Base-by-base conservation (phyloP, 108 stramenopile species). In the Skeletonema grethae region DNA sequence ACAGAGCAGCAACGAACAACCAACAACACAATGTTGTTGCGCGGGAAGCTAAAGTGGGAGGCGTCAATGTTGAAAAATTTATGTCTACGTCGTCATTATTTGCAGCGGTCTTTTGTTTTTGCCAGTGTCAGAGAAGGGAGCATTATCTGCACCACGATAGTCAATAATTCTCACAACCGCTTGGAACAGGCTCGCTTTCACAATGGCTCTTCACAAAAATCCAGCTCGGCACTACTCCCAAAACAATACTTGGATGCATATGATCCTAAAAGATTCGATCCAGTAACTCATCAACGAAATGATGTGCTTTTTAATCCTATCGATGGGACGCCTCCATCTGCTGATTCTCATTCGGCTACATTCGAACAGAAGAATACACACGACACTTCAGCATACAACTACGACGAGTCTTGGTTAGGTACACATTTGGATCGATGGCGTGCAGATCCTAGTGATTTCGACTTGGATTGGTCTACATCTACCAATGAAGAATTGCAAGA, bases 281-380 rank as follows among this genome's bases (percentile, higher is more conserved):
- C 76, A 15, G 34, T 13, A 4, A 94, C 90, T 29, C 64, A 72
- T 57, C 93, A 94, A 82, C 50, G 93, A 35, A 84, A 78, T 28
- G 90, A 91, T 76, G 85, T 90, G 13, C 56, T 34, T 11, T 85
- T 82, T 65, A 86, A 90, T 58, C 43, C 57, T 12, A 45, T 77
- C 3, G 82, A 69, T 57, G 92, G 90, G 8, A 90, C 86, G 55
- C 77, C 77, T 35, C 87, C 88, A 16, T 13, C 55, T 35, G 24
- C 79, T 25, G 36, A 36, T 9, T 29, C 41, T 46, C 3, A 68
- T 57, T 2, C 56, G 61, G 15, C 11, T 4, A 75, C 61, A 22
- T 29, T 28, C 56, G 39, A 61, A 50, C 41, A 31, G 25, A 20
- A 25, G 18, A 16, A 61, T 66, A 63, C 32, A 24, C 24, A 46